These are phyloP conservation scores for Metschnikowia hibisci DNA, from an alignment of 805 yeast genomes.

Conservation along the genomic window DNA sequence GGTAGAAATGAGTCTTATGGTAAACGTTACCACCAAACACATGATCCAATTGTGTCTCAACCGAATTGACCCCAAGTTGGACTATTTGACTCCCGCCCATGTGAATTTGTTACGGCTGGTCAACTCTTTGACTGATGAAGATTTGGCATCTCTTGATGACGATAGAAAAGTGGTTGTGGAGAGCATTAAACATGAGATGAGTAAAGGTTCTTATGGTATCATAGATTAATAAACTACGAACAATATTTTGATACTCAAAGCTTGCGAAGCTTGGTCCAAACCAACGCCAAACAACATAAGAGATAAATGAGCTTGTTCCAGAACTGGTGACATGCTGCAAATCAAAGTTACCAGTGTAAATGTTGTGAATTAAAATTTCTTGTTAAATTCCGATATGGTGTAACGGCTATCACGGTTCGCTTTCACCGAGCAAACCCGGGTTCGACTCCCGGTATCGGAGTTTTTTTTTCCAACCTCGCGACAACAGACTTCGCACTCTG, in stretches of 20 bases:
- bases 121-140: conserved; percentile 27
- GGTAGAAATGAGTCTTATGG: conserved; percentile 58
- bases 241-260: too few relatives aligned
- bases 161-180: conserved; percentile 17
- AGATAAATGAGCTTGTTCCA: not conserved
- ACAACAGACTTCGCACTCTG: conserved; percentile 1
- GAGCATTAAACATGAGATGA: conserved; percentile 18
- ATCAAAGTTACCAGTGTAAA: too few relatives aligned
- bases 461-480: conserved; percentile 10
- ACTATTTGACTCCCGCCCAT: conserved; percentile 31
- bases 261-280: too few relatives aligned
- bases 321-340: too few relatives aligned
- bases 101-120: conserved; percentile 29
- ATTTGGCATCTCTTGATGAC: conserved; percentile 26
- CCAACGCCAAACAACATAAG: too few relatives aligned
- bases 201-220: conserved; percentile 23
- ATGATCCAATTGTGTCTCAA: conserved; percentile 36
- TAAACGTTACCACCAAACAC: conserved; percentile 34
- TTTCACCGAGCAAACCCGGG: conserved; percentile 84
- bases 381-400: conserved; percentile 61
- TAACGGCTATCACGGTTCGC: conserved; percentile 83
- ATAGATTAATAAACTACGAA: conserved; percentile 9
- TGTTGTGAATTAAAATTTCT: too few relatives aligned
- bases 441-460: conserved; percentile 87
- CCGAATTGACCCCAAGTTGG: conserved; percentile 27